A percentile compares a stretch with the other conserved stretches of the same genome.
Evolutionary conservation across 257 asterid species (phyloP).

Genomic region (Solanum tarijense): DNA sequence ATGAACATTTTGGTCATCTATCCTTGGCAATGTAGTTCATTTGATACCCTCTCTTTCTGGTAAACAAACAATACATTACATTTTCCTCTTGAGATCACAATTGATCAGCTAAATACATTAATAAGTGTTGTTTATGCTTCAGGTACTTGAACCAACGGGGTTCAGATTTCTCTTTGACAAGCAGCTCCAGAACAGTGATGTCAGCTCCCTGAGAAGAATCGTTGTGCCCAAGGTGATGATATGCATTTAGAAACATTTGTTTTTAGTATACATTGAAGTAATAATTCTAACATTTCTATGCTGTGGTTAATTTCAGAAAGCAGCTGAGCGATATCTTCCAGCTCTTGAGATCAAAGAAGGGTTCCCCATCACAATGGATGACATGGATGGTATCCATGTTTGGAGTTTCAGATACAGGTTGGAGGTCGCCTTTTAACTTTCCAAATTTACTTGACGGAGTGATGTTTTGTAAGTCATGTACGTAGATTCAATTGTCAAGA

Average conservation of each 20-base stretch:
- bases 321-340: slow-evolving; percentile 34
- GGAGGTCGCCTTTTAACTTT: neutral
- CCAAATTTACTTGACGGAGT: neutral
- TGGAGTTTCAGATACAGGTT: slow-evolving; percentile 42
- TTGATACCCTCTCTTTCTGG: neutral
- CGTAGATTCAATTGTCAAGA: neutral
- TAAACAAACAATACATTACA: neutral
- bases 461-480: neutral
- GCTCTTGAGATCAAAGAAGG: slow-evolving; percentile 32
- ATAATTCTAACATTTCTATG: neutral
- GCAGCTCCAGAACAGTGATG: slow-evolving; percentile 41
- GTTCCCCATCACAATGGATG: slow-evolving; percentile 26
- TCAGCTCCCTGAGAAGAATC: slow-evolving; percentile 30
- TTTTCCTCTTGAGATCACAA: neutral
- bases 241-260: neutral
- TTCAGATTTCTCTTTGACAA: slow-evolving; percentile 32
- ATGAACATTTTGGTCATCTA: neutral
- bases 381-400: slow-evolving; percentile 37
- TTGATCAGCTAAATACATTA: neutral
- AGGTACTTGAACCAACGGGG: slow-evolving; percentile 20
- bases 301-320: slow-evolving; percentile 15
- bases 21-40: neutral
- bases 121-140: slow-evolving; percentile 1
- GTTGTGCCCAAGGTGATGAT: slow-evolving; percentile 31
- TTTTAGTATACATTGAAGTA: neutral